Evolutionary conservation across 176 grass and related monocot genomes (phyloP), one percentile per base, ranked within the genome.

Genomic region (bread wheat (Triticum aestivum)): DNA sequence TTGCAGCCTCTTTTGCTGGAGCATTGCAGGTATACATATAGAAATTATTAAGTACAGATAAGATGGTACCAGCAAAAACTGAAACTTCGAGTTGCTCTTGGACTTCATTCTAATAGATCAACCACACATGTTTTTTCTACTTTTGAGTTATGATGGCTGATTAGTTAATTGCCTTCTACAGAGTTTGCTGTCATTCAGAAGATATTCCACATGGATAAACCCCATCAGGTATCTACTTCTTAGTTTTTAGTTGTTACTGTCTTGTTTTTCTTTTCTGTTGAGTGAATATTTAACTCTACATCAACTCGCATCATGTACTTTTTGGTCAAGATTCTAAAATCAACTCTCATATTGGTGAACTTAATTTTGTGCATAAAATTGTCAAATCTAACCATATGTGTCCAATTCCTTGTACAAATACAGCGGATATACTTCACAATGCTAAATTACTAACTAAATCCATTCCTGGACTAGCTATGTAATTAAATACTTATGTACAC

Each of bases 1-100:
- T 96, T 86, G 96, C 96, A 86, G 91, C 96, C 82, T 98, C 91
- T 80, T 98, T 98, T 92, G 96, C 96, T 77, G 96, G 96, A 88
- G 96, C 93, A 66, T 83, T 98, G 47, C 93, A 98, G 91, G 96
- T 98, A 86, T 27, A 23, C 5, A 72, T 56, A 49, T 26, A 64
- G 33, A 66, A 81, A 54, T 12, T 78, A 17, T 73, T 73, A 59
- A 86, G 5, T 26, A 42, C 26, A 26, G 39, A 80, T 47, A 21
- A 54, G 47, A 91, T 80, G 29, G 37, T 63, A 10, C 20, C 13
- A 82, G 82, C 67, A 82, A 32, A 32, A 71, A 38, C 20, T 70
- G 2, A 44, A 86, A 86, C 13, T 29, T 64, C 58, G 38, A 73
- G 79, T 59, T 75, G 20, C 37, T 51, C 30, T 76, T 42, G 67